Evolutionary conservation across 352 stramenopile genomes (phyloP).

Genomic region (Phytophthora hybrid): DNA sequence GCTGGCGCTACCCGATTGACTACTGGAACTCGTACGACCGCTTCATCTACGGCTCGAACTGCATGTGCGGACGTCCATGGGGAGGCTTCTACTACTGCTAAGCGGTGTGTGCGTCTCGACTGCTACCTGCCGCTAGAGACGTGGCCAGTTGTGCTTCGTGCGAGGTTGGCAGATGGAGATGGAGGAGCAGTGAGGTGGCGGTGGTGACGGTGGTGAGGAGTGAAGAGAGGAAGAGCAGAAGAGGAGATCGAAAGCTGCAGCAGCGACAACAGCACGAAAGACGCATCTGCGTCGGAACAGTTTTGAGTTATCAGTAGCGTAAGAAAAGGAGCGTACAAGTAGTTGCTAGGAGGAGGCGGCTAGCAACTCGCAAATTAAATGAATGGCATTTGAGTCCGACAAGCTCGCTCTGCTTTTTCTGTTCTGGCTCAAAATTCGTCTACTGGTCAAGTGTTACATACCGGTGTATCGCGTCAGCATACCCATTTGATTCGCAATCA

Average conservation of each 20-base stretch:
- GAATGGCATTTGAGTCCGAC: not conserved
- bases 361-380: slow-evolving; percentile 3
- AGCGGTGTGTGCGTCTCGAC: slow-evolving; percentile 17
- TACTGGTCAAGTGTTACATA: not conserved
- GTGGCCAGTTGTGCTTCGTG: slow-evolving; percentile 23
- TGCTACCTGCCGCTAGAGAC: slow-evolving; percentile 22
- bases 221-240: not conserved
- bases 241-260: not conserved
- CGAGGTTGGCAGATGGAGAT: slow-evolving; percentile 21
- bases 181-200: not conserved
- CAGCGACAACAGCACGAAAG: not conserved
- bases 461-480: slow-evolving; percentile 27
- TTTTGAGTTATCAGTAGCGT: slow-evolving; percentile 37
- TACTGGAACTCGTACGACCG: slow-evolving; percentile 51
- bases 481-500: slow-evolving; percentile 20
- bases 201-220: not conserved
- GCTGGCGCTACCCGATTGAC: slow-evolving; percentile 50
- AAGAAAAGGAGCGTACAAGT: not conserved
- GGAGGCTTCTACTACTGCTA: slow-evolving; percentile 53
- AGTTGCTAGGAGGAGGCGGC: slow-evolving; percentile 3
- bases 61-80: slow-evolving; percentile 38
- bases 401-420: not conserved
- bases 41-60: slow-evolving; percentile 39
- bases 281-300: slow-evolving; percentile 5
- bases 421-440: not conserved